A percentile compares a stretch with the other conserved stretches of the same genome.
These are phyloP conservation scores for Cerrena zonata DNA, from an alignment of 1,284 basidiomycete species.

Conservation along the genomic window DNA sequence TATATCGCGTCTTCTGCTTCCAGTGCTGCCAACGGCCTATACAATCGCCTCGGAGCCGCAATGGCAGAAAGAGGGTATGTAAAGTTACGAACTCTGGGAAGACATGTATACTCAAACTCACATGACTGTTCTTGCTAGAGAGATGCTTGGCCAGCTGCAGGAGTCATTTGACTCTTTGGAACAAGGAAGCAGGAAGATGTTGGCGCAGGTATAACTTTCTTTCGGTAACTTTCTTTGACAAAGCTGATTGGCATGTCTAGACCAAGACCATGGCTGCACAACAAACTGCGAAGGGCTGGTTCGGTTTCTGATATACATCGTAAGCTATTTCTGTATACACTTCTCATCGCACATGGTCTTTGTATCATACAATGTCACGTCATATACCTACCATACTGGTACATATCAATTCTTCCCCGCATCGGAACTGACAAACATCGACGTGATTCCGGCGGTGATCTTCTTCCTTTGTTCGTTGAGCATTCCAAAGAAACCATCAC, in stretches of 20 bases:
- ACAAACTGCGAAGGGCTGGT: conserved; percentile 59
- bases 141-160: conserved; percentile 55
- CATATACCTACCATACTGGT: background rate
- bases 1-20: conserved; percentile 20
- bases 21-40: conserved; percentile 40
- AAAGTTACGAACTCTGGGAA: background rate
- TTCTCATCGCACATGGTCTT: background rate
- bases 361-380: conserved; percentile 2
- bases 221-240: background rate
- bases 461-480: conserved; percentile 45
- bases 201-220: conserved; percentile 42
- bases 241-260: conserved; percentile 23
- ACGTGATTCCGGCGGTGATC: conserved; percentile 35
- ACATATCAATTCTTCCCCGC: conserved; percentile 4
- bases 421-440: conserved; percentile 26
- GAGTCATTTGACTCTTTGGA: conserved; percentile 58
- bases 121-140: conserved; percentile 29
- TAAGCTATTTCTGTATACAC: background rate
- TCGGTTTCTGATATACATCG: conserved; percentile 38
- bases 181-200: conserved; percentile 60
- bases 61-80: conserved; percentile 59
- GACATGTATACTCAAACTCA: background rate
- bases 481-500: conserved; percentile 44
- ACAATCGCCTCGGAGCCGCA: conserved; percentile 45
- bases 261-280: conserved; percentile 58